These are phyloP conservation scores for Cucumis hystrix DNA, from an alignment of 306 rosid species.

Conservation along the genomic window DNA sequence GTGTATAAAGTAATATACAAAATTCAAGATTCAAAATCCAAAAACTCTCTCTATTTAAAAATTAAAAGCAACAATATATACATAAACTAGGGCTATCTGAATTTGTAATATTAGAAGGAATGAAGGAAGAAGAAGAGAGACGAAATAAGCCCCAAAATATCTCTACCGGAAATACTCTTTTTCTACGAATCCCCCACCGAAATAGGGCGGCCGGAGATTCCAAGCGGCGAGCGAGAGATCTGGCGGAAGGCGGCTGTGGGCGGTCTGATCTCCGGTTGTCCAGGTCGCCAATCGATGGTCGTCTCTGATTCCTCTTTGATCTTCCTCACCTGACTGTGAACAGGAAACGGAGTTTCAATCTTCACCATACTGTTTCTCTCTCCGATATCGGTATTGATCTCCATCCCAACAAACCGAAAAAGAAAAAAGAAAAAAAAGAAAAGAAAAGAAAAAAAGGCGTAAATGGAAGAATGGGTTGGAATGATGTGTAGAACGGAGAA, in stretches of 20 bases:
- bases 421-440: not conserved
- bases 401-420: constrained; percentile 16
- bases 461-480: not conserved
- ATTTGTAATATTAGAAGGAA: not conserved
- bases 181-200: constrained; percentile 39
- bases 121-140: not conserved
- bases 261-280: constrained; percentile 42
- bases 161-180: not conserved
- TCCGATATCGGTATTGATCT: not conserved
- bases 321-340: constrained; percentile 70
- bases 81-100: not conserved
- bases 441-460: not conserved
- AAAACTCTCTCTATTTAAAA: not conserved
- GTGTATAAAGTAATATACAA: not conserved
- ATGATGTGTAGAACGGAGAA: not conserved
- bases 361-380: constrained; percentile 1
- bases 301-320: constrained; percentile 71
- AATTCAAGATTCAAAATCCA: not conserved
- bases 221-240: constrained; percentile 70
- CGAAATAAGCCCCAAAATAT: not conserved
- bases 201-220: constrained; percentile 37
- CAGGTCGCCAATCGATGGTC: constrained; percentile 35
- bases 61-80: not conserved
- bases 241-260: constrained; percentile 20
- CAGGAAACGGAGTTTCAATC: constrained; percentile 18